Evolutionary conservation across 805 yeast genomes (phyloP).

Genomic region (Candida suzukii): DNA sequence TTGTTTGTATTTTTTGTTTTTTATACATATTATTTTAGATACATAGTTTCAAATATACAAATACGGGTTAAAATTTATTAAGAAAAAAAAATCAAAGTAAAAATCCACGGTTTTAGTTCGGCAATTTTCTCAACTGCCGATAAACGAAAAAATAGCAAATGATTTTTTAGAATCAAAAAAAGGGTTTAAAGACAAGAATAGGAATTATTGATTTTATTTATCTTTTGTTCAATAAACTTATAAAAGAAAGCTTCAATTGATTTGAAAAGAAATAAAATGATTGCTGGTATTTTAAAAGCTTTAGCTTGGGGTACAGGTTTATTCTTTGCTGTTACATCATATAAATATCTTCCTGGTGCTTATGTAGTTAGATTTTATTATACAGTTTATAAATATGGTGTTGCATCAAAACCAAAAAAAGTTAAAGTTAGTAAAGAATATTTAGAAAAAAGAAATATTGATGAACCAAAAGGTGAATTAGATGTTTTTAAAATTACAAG

Average conservation of each 20-base stretch:
- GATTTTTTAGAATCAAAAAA: no score
- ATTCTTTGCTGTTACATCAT: slow-evolving; percentile 27
- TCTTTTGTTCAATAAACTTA: no score
- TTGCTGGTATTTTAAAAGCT: not conserved
- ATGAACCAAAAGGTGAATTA: not conserved
- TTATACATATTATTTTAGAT: no score
- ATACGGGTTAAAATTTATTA: no score
- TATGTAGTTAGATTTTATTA: slow-evolving; percentile 59
- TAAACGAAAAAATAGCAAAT: no score
- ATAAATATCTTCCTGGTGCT: slow-evolving; percentile 63
- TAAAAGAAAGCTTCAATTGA: not conserved
- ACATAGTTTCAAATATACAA: no score
- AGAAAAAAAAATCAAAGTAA: no score
- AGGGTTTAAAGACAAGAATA: no score
- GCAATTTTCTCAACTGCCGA: no score
- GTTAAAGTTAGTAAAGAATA: slow-evolving; percentile 7
- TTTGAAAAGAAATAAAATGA: not conserved
- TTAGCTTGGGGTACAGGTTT: not conserved
- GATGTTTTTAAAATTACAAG: slow-evolving; percentile 37
- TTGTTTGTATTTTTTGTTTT: no score
- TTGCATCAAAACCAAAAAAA: slow-evolving; percentile 24
- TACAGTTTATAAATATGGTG: slow-evolving; percentile 33
- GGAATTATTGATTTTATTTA: no score
- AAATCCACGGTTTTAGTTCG: no score
- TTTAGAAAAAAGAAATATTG: slow-evolving; percentile 21